phyloP scores from a whole-genome alignment of 768 basidiomycete genomes.

The Gloeophyllum trabeum region DNA sequence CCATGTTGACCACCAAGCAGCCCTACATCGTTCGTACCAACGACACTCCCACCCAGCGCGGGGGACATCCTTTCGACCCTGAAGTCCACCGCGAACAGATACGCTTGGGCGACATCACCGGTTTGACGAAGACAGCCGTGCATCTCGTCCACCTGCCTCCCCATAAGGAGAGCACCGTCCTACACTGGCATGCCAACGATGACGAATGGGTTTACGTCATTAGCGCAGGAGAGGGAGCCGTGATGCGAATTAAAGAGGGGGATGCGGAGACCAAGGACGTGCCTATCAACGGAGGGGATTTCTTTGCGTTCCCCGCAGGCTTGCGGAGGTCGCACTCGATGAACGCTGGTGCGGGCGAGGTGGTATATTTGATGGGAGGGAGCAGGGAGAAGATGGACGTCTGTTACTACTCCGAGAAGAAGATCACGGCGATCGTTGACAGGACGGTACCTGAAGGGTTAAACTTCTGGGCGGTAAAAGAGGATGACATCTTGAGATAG shows the following conservation, averaged over 20 bases:
- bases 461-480: too few species aligned
- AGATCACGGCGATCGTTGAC: constrained; percentile 7
- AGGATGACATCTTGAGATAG: too few species aligned
- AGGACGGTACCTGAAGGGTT: constrained; percentile 1
- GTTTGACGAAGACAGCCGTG: constrained; percentile 5
- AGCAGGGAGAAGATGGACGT: constrained; percentile 11
- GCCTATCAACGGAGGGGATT: constrained; percentile 11
- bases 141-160: constrained; percentile 7
- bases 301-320: constrained; percentile 13
- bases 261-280: constrained; percentile 9
- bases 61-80: constrained; percentile 4
- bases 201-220: constrained; percentile 9
- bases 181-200: constrained; percentile 8
- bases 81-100: constrained; percentile 4
- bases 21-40: constrained; percentile 4
- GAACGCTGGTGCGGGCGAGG: constrained; percentile 8
- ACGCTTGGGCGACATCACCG: constrained; percentile 4
- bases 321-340: constrained; percentile 9
- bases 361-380: constrained; percentile 15
- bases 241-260: constrained; percentile 1
- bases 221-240: constrained; percentile 5
- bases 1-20: too few species aligned
- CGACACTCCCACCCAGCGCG: too few species aligned
- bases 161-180: constrained; percentile 3
- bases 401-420: constrained; percentile 10